Evolutionary conservation across 371 early-diverging fungal species (phyloP).

Genomic region (Mortierella sp.): DNA sequence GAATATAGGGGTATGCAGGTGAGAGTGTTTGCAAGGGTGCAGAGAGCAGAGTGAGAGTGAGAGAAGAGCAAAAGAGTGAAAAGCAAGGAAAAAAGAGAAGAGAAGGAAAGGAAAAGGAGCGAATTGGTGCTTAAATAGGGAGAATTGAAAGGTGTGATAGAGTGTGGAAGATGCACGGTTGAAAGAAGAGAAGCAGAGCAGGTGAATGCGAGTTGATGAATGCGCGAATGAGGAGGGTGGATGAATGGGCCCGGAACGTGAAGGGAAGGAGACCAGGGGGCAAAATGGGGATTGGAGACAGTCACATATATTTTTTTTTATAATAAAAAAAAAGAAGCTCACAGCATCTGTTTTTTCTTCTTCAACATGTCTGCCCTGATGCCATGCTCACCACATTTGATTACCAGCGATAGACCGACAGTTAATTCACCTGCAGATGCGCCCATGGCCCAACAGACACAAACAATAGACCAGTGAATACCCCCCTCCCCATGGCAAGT

Average conservation of each 20-base stretch:
- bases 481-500: too few relatives aligned
- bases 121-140: background rate
- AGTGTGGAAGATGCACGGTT: background rate
- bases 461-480: too few relatives aligned
- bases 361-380: too few relatives aligned
- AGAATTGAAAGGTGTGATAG: too few relatives aligned
- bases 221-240: background rate
- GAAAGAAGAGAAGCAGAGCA: background rate
- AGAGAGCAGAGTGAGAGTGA: background rate
- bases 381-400: too few relatives aligned
- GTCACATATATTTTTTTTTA: too few relatives aligned
- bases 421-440: too few relatives aligned
- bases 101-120: background rate
- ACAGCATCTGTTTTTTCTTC: too few relatives aligned
- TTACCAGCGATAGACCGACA: too few relatives aligned
- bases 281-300: too few relatives aligned
- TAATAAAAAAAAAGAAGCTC: too few relatives aligned
- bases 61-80: background rate
- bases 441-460: too few relatives aligned
- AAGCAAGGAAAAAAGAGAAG: background rate
- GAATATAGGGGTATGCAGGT: background rate
- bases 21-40: background rate
- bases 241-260: background rate
- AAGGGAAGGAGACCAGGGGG: background rate
- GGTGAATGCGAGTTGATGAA: background rate